Evolutionary conservation across 768 basidiomycete species (phyloP).

Genomic region (Termitomyces eurrhizus): DNA sequence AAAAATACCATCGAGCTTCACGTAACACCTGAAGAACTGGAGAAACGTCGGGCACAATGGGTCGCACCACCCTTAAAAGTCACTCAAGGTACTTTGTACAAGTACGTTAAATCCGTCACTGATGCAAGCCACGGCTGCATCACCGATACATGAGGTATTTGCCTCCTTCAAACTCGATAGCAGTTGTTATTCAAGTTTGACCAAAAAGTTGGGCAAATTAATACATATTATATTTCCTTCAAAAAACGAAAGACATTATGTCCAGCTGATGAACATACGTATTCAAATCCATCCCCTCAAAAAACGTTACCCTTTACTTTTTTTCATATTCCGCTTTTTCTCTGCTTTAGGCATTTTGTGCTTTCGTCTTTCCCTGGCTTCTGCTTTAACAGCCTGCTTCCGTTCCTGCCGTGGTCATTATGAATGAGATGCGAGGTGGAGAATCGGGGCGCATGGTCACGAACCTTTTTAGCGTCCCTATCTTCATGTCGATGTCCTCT

Average conservation of each 20-base stretch:
- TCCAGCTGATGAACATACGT: neutral
- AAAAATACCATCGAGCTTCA: slow-evolving; percentile 79
- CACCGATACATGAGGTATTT: slow-evolving; percentile 62
- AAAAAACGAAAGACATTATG: neutral
- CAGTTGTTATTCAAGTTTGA: neutral
- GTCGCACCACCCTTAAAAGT: slow-evolving; percentile 83
- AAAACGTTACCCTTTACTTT: slow-evolving; percentile 26
- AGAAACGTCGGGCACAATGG: slow-evolving; percentile 68
- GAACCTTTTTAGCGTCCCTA: slow-evolving; percentile 84
- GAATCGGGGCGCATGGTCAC: slow-evolving; percentile 6
- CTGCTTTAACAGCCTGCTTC: slow-evolving; percentile 85
- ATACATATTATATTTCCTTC: neutral
- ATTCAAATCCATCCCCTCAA: neutral
- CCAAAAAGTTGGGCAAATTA: slow-evolving; percentile 6
- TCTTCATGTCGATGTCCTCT: slow-evolving; percentile 94
- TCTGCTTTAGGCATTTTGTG: slow-evolving; percentile 94
- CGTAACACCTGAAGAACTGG: slow-evolving; percentile 78
- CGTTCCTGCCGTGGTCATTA: slow-evolving; percentile 58
- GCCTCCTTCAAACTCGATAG: neutral
- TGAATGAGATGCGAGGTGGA: neutral
- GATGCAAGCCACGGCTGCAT: slow-evolving; percentile 94
- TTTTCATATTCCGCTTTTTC: slow-evolving; percentile 84
- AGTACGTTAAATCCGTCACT: slow-evolving; percentile 82
- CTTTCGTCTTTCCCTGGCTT: slow-evolving; percentile 84
- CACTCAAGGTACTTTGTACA: slow-evolving; percentile 77